Evolutionary conservation across 2,329 filamentous ascomycete genomes (phyloP).

Genomic region (Ceratocystis papillata): DNA sequence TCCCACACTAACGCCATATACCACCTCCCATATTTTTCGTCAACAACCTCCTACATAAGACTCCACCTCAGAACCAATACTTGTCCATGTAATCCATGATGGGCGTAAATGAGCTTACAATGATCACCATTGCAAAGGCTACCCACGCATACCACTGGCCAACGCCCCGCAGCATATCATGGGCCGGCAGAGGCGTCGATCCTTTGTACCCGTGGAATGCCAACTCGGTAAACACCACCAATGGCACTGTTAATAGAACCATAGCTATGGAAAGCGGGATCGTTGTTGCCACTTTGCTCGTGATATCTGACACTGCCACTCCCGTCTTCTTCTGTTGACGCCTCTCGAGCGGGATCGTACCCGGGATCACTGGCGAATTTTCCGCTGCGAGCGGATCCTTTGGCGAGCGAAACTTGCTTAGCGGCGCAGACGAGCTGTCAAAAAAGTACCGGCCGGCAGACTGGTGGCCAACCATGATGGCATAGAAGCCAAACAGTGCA

Average conservation of each 20-base stretch:
- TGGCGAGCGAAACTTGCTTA: slow-evolving; percentile 17
- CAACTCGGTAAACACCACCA: slow-evolving; percentile 22
- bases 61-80: slow-evolving; percentile 22
- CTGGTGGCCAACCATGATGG: slow-evolving; percentile 22
- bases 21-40: background rate
- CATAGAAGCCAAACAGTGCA: slow-evolving; percentile 19
- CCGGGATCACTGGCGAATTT: slow-evolving; percentile 23
- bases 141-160: slow-evolving; percentile 23
- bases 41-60: background rate
- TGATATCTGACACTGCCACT: slow-evolving; percentile 9
- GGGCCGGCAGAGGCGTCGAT: slow-evolving; percentile 17
- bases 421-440: slow-evolving; percentile 14
- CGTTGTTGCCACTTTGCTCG: slow-evolving; percentile 12
- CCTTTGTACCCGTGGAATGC: slow-evolving; percentile 22
- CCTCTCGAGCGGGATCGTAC: slow-evolving; percentile 22
- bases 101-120: slow-evolving; percentile 22
- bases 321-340: slow-evolving; percentile 17
- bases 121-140: slow-evolving; percentile 20
- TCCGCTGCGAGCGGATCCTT: slow-evolving; percentile 21
- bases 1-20: background rate
- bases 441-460: slow-evolving; percentile 24
- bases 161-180: slow-evolving; percentile 14
- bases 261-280: slow-evolving; percentile 21
- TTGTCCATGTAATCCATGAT: slow-evolving; percentile 23
- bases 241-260: slow-evolving; percentile 20